Conservation (phyloP, 768 basidiomycete species). For the Amanita brunnescens region DNA sequence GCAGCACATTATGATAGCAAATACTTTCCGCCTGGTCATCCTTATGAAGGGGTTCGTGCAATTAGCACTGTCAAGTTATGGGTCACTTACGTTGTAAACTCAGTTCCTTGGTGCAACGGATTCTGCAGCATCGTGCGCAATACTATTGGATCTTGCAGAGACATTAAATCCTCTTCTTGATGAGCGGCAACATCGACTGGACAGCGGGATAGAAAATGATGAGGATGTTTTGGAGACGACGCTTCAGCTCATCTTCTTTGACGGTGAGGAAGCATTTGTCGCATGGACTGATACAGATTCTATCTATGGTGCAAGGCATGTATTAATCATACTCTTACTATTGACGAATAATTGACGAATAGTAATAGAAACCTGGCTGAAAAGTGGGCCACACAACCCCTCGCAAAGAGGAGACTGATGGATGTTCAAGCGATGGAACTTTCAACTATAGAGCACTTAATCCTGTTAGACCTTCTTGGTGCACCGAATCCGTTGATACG, state of each 20-base stretch:
- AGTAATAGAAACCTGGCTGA: slow-evolving; percentile 72
- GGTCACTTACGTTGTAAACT: slow-evolving; percentile 5
- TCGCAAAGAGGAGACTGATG: slow-evolving; percentile 49
- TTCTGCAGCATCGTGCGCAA: slow-evolving; percentile 90
- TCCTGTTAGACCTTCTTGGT: slow-evolving; percentile 90
- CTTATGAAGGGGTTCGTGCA: slow-evolving; percentile 54
- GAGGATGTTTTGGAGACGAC: slow-evolving; percentile 80
- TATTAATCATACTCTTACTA: slow-evolving; percentile 9
- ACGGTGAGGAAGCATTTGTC: slow-evolving; percentile 94
- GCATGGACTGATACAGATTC: slow-evolving; percentile 87
- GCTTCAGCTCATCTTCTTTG: slow-evolving; percentile 89
- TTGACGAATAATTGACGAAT: background rate
- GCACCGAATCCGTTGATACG: slow-evolving; percentile 64
- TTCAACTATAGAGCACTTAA: slow-evolving; percentile 77
- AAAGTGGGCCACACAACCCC: slow-evolving; percentile 63
- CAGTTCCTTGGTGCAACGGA: slow-evolving; percentile 98
- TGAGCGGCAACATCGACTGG: slow-evolving; percentile 43
- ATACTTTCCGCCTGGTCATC: slow-evolving; percentile 62
- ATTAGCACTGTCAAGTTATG: background rate
- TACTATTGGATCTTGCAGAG: slow-evolving; percentile 90
- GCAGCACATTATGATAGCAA: slow-evolving; percentile 94
- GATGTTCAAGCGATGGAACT: slow-evolving; percentile 54
- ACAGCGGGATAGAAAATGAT: slow-evolving; percentile 51
- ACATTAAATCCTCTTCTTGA: slow-evolving; percentile 67
- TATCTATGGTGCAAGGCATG: slow-evolving; percentile 90